Evolutionary conservation across 306 rosid genomes (phyloP).

Genomic region (Cucumis cinereus): DNA sequence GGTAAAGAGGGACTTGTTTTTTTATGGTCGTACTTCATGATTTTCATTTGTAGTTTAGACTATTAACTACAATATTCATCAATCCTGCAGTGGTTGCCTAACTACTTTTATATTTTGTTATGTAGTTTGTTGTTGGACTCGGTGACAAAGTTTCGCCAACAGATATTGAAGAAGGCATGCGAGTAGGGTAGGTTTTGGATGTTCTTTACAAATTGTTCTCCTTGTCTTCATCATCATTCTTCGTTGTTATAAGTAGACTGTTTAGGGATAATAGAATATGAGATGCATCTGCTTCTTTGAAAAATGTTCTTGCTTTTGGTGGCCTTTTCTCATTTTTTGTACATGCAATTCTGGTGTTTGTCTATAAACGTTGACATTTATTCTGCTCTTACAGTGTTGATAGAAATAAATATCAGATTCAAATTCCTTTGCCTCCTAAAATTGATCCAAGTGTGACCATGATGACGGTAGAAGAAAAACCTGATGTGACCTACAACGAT

Average conservation of each 20-base stretch:
- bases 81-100: constrained; percentile 9
- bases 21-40: neutral
- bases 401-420: constrained; percentile 94
- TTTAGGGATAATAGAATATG: neutral
- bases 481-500: constrained; percentile 96
- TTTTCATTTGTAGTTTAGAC: neutral
- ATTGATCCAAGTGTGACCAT: constrained; percentile 97
- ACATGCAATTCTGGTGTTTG: neutral
- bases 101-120: constrained; percentile 16
- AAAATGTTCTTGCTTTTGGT: neutral
- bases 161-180: constrained; percentile 99
- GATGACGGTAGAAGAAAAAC: constrained; percentile 99
- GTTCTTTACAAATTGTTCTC: neutral
- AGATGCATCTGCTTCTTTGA: neutral
- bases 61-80: neutral
- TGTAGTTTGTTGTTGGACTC: constrained; percentile 94
- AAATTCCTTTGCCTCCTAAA: constrained; percentile 96
- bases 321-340: neutral
- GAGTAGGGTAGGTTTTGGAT: constrained; percentile 70
- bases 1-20: neutral
- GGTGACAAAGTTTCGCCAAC: constrained; percentile 99
- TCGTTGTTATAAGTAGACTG: neutral
- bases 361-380: constrained; percentile 8
- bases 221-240: neutral
- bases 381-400: constrained; percentile 60